Evolutionary conservation across 192 early-diverging fungal genomes (phyloP).

Genomic region (Podila verticillata): DNA sequence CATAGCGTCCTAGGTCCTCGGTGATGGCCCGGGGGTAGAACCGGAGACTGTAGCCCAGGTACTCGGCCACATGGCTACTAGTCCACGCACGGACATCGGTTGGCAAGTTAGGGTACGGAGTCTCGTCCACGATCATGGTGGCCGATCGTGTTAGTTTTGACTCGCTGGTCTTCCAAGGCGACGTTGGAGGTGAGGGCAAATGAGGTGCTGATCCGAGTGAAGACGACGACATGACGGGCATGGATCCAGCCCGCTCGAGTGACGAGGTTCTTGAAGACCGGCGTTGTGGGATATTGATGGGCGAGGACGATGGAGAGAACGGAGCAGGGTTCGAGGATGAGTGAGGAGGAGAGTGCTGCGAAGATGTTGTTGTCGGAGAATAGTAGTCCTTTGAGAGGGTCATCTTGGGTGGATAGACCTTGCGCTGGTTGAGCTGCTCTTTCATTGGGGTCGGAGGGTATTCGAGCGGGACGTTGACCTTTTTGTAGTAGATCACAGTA

Average conservation of each 20-base stretch:
- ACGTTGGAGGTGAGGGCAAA: constrained; percentile 31
- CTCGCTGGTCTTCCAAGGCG: constrained; percentile 36
- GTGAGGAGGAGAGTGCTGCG: not conserved
- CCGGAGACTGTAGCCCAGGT: constrained; percentile 43
- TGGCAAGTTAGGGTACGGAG: constrained; percentile 45
- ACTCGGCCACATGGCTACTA: constrained; percentile 46
- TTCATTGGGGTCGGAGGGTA: constrained; percentile 34
- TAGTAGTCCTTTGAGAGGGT: constrained; percentile 26
- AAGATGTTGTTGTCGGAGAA: not conserved
- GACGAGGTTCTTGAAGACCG: not conserved
- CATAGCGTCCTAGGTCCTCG: constrained; percentile 50
- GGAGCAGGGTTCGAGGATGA: not conserved
- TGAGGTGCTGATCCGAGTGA: not conserved
- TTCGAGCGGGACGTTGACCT: constrained; percentile 30
- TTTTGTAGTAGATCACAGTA: constrained; percentile 15
- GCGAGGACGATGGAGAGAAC: constrained; percentile 2
- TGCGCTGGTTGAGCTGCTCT: constrained; percentile 20
- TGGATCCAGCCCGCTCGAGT: constrained; percentile 3
- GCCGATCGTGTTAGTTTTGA: constrained; percentile 8
- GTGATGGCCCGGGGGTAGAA: constrained; percentile 49
- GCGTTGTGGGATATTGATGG: constrained; percentile 27
- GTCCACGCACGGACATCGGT: constrained; percentile 41
- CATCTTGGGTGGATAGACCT: constrained; percentile 48
- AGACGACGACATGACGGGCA: constrained; percentile 5
- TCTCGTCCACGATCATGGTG: constrained; percentile 36